A percentile compares a stretch with the other conserved stretches of the same genome.
These are phyloP conservation scores for Discostella pseudostelligera DNA, from an alignment of 108 stramenopile genomes.

Conservation along the genomic window DNA sequence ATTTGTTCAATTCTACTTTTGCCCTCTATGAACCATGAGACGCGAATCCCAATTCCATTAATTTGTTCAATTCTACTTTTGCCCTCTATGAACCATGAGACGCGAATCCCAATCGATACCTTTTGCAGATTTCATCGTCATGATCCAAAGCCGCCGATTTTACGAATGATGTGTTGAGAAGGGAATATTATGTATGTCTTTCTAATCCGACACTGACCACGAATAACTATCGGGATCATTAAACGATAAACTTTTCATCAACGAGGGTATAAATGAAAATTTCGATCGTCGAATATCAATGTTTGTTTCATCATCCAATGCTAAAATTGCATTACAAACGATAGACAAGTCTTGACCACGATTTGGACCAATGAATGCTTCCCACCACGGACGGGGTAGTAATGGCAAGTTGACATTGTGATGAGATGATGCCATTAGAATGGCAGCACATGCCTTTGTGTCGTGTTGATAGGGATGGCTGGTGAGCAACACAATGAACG, in stretches of 20 bases:
- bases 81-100: too few species aligned
- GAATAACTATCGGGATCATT: slow-evolving; percentile 81
- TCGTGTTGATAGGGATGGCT: neutral
- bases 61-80: too few species aligned
- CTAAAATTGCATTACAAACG: slow-evolving; percentile 61
- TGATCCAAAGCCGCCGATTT: too few species aligned
- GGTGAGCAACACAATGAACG: slow-evolving; percentile 1
- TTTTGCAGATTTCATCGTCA: too few species aligned
- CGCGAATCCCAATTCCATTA: too few species aligned
- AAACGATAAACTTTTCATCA: slow-evolving; percentile 48
- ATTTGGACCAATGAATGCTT: slow-evolving; percentile 51
- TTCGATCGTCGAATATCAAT: slow-evolving; percentile 10
- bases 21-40: too few species aligned
- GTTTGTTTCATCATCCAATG: slow-evolving; percentile 34
- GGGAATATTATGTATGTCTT: too few species aligned
- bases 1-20: too few species aligned
- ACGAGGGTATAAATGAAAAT: slow-evolving; percentile 53
- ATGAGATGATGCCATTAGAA: slow-evolving; percentile 52
- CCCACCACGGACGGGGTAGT: slow-evolving; percentile 66
- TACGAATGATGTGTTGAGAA: too few species aligned
- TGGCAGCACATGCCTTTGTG: slow-evolving; percentile 57
- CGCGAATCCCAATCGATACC: too few species aligned
- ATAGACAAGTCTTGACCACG: slow-evolving; percentile 40
- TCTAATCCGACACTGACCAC: slow-evolving; percentile 51
- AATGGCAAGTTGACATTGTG: slow-evolving; percentile 46